These are phyloP conservation scores for Plasmodium billcollinsi DNA, from an alignment of 169 alveolate species.

Conservation along the genomic window DNA sequence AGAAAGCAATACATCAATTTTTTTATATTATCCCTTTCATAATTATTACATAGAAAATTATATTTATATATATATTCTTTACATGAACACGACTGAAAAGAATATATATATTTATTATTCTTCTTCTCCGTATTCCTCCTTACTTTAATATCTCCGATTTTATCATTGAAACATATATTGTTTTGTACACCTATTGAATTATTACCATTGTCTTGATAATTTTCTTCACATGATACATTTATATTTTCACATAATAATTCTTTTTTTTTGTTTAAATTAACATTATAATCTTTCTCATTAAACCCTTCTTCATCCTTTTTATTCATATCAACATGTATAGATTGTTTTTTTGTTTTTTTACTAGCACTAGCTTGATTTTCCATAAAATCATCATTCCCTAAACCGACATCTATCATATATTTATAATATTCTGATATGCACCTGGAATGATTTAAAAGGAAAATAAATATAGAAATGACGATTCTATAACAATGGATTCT, in stretches of 20 bases:
- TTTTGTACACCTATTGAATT: not conserved
- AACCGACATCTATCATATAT: slow-evolving; percentile 42
- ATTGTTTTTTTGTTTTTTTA: not conserved
- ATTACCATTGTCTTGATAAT: not conserved
- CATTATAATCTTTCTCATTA: not conserved
- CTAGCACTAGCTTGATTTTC: not conserved
- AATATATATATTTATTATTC: slow-evolving; percentile 2
- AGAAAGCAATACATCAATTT: slow-evolving; percentile 70
- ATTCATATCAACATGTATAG: not conserved
- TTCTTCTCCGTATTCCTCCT: not conserved
- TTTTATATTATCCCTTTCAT: slow-evolving; percentile 10
- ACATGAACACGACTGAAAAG: slow-evolving; percentile 54
- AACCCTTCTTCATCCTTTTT: too few relatives aligned
- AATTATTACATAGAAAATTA: slow-evolving; percentile 18
- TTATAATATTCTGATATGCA: slow-evolving; percentile 70
- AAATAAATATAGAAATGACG: slow-evolving; percentile 40
- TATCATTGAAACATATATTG: not conserved
- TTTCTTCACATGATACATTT: not conserved
- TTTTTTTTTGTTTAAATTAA: not conserved
- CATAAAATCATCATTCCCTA: slow-evolving; percentile 30
- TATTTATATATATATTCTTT: slow-evolving; percentile 42
- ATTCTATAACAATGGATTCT: slow-evolving; percentile 63
- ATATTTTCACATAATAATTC: not conserved
- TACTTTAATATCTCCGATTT: not conserved
- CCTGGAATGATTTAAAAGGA: slow-evolving; percentile 49